Conservation (phyloP, 768 basidiomycete species). For the Amanita rimosa region DNA sequence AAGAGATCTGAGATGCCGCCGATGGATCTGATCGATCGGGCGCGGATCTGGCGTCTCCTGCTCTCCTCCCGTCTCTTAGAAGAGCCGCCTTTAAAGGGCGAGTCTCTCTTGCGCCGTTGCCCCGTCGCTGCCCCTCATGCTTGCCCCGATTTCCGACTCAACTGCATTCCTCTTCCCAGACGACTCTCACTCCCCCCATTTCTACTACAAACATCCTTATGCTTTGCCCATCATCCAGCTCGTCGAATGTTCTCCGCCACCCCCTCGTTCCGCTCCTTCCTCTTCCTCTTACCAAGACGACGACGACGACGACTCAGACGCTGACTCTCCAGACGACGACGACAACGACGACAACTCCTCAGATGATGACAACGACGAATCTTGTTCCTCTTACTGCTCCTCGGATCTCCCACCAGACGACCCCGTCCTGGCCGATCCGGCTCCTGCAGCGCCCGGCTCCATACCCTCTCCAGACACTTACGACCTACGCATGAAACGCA, state of each 20-base stretch:
- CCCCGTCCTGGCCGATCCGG: slow-evolving; percentile 17
- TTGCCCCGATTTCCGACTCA: slow-evolving; percentile 12
- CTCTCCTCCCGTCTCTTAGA: slow-evolving; percentile 6
- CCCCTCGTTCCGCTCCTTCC: slow-evolving; percentile 31
- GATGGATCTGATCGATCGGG: slow-evolving; percentile 18
- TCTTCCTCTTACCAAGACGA: slow-evolving; percentile 25
- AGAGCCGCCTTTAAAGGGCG: slow-evolving; percentile 8
- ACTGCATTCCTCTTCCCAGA: slow-evolving; percentile 18
- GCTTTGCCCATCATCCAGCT: slow-evolving; percentile 63
- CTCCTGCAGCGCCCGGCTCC: slow-evolving; percentile 8
- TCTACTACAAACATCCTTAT: slow-evolving; percentile 37
- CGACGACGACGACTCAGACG: slow-evolving; percentile 17
- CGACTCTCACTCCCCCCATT: slow-evolving; percentile 22
- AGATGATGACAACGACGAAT: slow-evolving; percentile 30
- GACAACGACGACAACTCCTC: slow-evolving; percentile 27
- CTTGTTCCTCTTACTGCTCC: slow-evolving; percentile 61
- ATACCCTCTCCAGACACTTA: slow-evolving; percentile 32
- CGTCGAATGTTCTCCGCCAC: slow-evolving; percentile 54
- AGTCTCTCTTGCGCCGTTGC: slow-evolving; percentile 8
- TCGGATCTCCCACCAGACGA: slow-evolving; percentile 38
- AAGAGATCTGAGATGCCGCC: slow-evolving; percentile 15
- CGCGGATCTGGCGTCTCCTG: slow-evolving; percentile 6
- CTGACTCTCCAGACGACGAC: slow-evolving; percentile 19
- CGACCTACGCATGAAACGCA: slow-evolving; percentile 47
- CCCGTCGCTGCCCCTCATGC: slow-evolving; percentile 7